Evolutionary conservation across 306 rosid species (phyloP).

Genomic region (Spatholobus suberectus): DNA sequence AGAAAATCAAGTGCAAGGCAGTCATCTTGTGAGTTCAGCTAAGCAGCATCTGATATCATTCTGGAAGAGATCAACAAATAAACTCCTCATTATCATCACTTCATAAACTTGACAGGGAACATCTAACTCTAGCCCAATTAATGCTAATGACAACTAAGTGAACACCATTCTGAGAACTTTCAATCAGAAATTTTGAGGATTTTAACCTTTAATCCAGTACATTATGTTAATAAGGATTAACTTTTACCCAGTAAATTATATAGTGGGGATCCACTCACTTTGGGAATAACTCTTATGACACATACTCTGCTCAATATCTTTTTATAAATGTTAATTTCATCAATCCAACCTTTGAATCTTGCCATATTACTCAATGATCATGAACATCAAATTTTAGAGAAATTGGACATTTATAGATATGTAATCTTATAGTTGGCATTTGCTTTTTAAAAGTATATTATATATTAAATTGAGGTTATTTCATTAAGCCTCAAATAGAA

Average conservation of each 20-base stretch:
- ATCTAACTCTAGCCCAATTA: neutral
- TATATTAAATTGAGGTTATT: neutral
- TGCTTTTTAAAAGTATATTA: neutral
- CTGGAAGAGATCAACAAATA: neutral
- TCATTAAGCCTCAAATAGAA: neutral
- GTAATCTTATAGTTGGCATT: neutral
- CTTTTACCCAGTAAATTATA: neutral
- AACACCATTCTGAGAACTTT: neutral
- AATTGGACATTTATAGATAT: neutral
- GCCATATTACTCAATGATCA: neutral
- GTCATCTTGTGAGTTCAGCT: neutral
- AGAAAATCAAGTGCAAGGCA: neutral
- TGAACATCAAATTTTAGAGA: neutral
- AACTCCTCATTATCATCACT: neutral
- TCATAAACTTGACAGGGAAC: neutral
- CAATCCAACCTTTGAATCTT: neutral
- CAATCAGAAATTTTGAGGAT: neutral
- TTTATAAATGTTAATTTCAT: neutral
- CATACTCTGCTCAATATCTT: neutral
- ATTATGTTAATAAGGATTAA: neutral
- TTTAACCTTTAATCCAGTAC: neutral
- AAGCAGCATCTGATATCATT: neutral
- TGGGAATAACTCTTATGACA: neutral
- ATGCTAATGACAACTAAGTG: neutral
- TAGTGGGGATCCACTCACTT: neutral